A percentile compares a stretch with the other conserved stretches of the same genome.
Evolutionary conservation across 1,284 basidiomycete genomes (phyloP).

Genomic region (Ceratobasidium sp.): DNA sequence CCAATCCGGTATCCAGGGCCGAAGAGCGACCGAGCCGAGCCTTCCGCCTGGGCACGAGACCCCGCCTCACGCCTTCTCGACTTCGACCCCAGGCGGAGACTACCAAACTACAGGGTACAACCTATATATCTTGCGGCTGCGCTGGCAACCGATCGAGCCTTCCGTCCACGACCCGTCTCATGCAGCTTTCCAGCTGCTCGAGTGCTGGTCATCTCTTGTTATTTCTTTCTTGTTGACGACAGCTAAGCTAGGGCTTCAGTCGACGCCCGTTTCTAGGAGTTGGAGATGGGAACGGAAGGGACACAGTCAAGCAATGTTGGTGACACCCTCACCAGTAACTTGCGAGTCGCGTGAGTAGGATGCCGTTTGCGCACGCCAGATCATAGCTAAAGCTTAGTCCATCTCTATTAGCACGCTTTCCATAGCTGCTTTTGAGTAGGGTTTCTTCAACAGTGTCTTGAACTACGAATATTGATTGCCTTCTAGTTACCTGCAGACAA

Average conservation of each 20-base stretch:
- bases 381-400: background rate
- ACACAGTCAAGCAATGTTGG: conserved; percentile 14
- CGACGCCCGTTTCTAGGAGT: background rate
- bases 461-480: background rate
- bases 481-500: conserved; percentile 23
- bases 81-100: background rate
- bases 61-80: conserved; percentile 12
- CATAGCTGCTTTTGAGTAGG: conserved; percentile 22
- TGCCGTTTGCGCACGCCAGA: background rate
- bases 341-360: conserved; percentile 14
- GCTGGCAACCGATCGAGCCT: conserved; percentile 30
- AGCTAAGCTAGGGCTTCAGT: conserved; percentile 9
- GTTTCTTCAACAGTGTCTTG: background rate
- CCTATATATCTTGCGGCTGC: conserved; percentile 10
- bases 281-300: background rate
- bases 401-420: conserved; percentile 14
- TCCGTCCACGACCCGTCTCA: conserved; percentile 14
- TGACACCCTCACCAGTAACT: conserved; percentile 12
- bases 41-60: conserved; percentile 17
- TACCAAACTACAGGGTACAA: conserved; percentile 5
- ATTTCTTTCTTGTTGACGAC: conserved; percentile 17
- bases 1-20: conserved; percentile 15
- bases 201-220: background rate
- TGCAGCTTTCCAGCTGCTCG: conserved; percentile 22
- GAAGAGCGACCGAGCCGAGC: conserved; percentile 21